Conservation (phyloP, 2,329 filamentous ascomycete species). For the Diaporthe vexans region DNA sequence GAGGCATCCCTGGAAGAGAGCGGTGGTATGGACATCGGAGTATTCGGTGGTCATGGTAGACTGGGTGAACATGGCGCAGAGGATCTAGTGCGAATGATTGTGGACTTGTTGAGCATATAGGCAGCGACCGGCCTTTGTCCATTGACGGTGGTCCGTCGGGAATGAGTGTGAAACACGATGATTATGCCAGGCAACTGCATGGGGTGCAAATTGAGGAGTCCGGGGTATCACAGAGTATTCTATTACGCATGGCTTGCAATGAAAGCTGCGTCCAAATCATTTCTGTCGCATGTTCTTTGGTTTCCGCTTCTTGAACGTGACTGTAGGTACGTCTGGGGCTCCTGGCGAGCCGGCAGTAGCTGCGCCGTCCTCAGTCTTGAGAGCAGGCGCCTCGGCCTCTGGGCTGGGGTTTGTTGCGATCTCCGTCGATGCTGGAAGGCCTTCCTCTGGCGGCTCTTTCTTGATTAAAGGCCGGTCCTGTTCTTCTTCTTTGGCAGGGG, state of each 20-base stretch:
- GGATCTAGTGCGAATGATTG: constrained; percentile 29
- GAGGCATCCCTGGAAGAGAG: constrained; percentile 54
- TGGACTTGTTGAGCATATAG: constrained; percentile 22
- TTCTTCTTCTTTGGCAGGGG: constrained; percentile 57
- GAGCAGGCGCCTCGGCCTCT: constrained; percentile 42
- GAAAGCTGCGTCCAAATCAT: constrained; percentile 49
- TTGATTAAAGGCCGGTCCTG: constrained; percentile 52
- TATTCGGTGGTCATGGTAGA: constrained; percentile 52
- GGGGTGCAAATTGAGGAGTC: not conserved
- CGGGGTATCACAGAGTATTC: not conserved
- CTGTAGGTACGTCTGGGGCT: constrained; percentile 54
- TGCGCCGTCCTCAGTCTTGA: constrained; percentile 47
- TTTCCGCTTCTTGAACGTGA: constrained; percentile 87
- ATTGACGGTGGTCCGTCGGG: not conserved
- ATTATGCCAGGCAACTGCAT: not conserved
- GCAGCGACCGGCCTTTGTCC: not conserved
- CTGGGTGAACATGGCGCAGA: constrained; percentile 32
- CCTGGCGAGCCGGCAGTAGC: constrained; percentile 23
- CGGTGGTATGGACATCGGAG: constrained; percentile 54
- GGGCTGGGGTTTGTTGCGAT: constrained; percentile 38
- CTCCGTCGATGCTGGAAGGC: constrained; percentile 38
- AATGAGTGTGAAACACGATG: not conserved
- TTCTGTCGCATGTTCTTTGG: constrained; percentile 74
- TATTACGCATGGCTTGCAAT: not conserved
- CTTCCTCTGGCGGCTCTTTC: constrained; percentile 55